Percentiles rank a stretch among this genome's conserved stretches.
Conservation (phyloP, 371 early-diverging fungal species). For the Entomophthora muscae region DNA sequence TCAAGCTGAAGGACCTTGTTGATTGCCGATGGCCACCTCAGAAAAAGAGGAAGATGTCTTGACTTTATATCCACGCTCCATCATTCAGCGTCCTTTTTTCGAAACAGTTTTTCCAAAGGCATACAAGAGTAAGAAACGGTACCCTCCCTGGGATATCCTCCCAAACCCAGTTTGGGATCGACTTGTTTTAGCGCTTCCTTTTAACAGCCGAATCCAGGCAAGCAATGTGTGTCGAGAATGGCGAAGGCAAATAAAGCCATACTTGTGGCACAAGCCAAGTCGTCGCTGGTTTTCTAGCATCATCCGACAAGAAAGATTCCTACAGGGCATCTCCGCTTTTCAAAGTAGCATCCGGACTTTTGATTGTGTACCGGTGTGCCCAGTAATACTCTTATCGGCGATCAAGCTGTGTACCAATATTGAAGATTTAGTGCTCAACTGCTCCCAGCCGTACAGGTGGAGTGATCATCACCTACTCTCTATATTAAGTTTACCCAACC, state of each 20-base stretch:
- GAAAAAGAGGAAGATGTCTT: no score
- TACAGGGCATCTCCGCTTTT: neutral
- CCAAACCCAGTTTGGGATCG: conserved; percentile 5
- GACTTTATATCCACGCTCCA: no score
- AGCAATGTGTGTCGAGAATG: neutral
- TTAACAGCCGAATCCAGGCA: neutral
- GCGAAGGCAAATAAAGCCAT: neutral
- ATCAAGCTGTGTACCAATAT: neutral
- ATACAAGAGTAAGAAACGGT: no score
- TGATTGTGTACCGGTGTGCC: neutral
- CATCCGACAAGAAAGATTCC: neutral
- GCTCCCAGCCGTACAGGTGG: neutral
- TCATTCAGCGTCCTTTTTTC: no score
- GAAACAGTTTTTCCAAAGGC: no score
- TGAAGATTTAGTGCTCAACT: neutral
- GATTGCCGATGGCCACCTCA: no score
- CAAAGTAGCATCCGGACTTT: neutral
- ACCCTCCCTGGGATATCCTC: neutral
- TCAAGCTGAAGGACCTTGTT: no score
- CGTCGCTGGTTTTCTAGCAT: neutral
- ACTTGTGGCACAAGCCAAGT: neutral
- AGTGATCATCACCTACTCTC: neutral
- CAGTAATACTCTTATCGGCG: neutral
- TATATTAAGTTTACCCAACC: no score
- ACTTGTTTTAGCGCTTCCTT: neutral